Percentiles rank a stretch among this genome's conserved stretches.
phyloP scores from a whole-genome alignment of 495 filamentous ascomycete genomes.

The Daldinia concentrica region DNA sequence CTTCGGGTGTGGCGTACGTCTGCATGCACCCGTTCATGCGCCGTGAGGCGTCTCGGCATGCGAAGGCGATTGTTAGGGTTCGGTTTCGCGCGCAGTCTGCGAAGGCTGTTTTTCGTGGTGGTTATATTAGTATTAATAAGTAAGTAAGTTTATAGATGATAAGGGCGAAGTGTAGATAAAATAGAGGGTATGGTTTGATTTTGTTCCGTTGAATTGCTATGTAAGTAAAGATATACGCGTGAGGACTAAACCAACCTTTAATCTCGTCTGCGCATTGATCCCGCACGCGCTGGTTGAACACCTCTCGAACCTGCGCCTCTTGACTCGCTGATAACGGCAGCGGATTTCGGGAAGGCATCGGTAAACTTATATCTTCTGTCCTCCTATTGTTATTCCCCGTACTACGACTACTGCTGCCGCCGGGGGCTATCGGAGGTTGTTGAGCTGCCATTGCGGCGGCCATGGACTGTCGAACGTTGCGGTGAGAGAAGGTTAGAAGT shows the following conservation, averaged over 20 bases:
- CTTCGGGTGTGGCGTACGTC: constrained; percentile 78
- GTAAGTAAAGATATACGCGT: not conserved
- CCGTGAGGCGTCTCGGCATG: constrained; percentile 78
- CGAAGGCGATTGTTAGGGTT: constrained; percentile 85
- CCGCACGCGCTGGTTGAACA: constrained; percentile 89
- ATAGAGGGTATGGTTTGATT: not conserved
- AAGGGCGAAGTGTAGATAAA: no score
- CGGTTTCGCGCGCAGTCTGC: constrained; percentile 87
- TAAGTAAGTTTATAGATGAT: no score
- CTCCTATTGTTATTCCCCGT: not conserved
- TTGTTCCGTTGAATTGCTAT: not conserved
- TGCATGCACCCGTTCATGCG: constrained; percentile 96
- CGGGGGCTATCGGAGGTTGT: constrained; percentile 38
- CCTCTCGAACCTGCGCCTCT: constrained; percentile 87
- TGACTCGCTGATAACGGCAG: constrained; percentile 91
- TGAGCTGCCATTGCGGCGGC: constrained; percentile 52
- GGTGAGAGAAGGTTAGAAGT: not conserved
- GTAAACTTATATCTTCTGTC: constrained; percentile 42
- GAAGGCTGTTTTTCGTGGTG: constrained; percentile 67
- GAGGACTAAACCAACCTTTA: constrained; percentile 65
- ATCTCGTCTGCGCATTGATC: constrained; percentile 83
- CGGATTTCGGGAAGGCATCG: constrained; percentile 78
- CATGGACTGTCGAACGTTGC: constrained; percentile 38
- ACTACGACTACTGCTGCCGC: constrained; percentile 19
- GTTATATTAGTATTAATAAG: not conserved